Percentiles rank a stretch among this genome's conserved stretches.
Evolutionary conservation across 169 alveolate species (phyloP).

Genomic region (Ichthyophthirius multifiliis): DNA sequence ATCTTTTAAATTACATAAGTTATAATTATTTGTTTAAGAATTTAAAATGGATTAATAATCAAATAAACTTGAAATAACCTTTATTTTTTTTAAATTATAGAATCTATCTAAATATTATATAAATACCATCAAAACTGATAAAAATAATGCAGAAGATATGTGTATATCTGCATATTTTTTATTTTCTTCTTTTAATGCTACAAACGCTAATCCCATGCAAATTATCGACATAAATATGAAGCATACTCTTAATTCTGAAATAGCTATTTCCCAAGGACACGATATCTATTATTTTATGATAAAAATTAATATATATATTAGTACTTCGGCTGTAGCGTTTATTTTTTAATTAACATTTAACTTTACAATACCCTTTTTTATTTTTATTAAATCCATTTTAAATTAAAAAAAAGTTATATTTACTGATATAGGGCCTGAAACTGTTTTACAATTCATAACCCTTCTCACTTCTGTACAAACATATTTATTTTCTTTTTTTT

Average conservation of each 20-base stretch:
- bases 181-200: conserved; percentile 14
- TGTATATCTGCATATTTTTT: conserved; percentile 24
- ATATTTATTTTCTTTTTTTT: neutral
- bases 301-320: neutral
- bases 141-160: neutral
- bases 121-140: conserved; percentile 7
- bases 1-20: conserved; percentile 24
- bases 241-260: conserved; percentile 31
- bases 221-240: neutral
- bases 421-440: conserved; percentile 26
- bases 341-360: conserved; percentile 16
- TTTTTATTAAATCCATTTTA: too few species aligned
- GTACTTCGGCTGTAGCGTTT: conserved; percentile 18
- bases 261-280: conserved; percentile 37
- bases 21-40: conserved; percentile 24
- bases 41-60: conserved; percentile 22
- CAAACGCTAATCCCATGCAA: neutral
- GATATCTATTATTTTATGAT: neutral
- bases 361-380: neutral
- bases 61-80: conserved; percentile 18
- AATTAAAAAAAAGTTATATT: neutral
- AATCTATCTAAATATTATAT: too few species aligned
- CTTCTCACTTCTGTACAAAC: conserved; percentile 29
- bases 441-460: conserved; percentile 30
- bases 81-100: neutral